Evolutionary conservation across 176 grass and related monocot species (phyloP).

Genomic region (Elymus sibiricus): DNA sequence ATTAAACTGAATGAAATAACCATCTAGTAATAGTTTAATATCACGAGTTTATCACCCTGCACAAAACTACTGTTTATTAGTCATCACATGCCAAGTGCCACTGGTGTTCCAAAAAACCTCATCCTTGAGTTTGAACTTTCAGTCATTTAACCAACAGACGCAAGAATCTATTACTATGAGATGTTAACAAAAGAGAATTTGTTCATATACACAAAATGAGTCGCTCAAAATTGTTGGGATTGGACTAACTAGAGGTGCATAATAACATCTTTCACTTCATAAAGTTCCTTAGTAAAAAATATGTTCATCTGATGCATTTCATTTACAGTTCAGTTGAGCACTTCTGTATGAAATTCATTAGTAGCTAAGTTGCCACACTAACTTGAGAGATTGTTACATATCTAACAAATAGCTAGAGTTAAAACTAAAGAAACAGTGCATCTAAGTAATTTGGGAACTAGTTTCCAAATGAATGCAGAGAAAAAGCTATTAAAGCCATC

Average conservation of each 20-base stretch:
- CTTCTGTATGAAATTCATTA: background rate
- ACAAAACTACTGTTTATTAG: background rate
- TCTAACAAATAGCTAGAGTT: conserved; percentile 3
- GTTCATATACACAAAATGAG: background rate
- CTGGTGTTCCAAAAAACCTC: background rate
- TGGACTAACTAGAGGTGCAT: background rate
- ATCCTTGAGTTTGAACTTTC: background rate
- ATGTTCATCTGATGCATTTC: background rate
- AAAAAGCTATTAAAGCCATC: background rate
- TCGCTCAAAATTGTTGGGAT: background rate
- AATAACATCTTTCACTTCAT: background rate
- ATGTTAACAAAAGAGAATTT: background rate
- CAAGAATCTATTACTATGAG: background rate
- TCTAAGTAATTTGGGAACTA: background rate
- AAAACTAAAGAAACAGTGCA: background rate
- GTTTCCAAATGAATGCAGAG: conserved; percentile 27
- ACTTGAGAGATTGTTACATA: background rate
- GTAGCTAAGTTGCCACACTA: background rate
- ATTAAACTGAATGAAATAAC: background rate
- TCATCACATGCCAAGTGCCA: conserved; percentile 4
- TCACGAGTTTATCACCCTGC: background rate
- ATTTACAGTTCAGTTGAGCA: background rate
- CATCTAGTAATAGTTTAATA: conserved; percentile 3
- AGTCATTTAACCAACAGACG: conserved; percentile 18
- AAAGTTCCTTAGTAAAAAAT: background rate